Evolutionary conservation across 2,329 filamentous ascomycete species (phyloP), one percentile per base, ranked within the genome.

Genomic region (Cercospora sp.): DNA sequence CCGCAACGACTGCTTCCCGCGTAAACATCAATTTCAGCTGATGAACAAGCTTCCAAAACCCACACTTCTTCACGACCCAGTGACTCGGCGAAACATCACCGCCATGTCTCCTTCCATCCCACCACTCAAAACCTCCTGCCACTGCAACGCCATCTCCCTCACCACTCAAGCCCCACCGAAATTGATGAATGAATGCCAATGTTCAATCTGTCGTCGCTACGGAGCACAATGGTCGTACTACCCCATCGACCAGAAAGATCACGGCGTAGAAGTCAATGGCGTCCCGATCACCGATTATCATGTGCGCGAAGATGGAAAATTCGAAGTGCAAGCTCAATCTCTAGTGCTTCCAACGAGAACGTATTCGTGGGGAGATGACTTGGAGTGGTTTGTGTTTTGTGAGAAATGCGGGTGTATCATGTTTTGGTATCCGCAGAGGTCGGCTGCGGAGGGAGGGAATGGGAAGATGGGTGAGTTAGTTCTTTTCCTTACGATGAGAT

Each of bases 181-280:
- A 16, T 28, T 72, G 10, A 58, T 72, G 67, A 75, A 75, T 58
- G 69, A 69, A 60, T 76, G 75, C 45, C 75, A 73, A 70, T 76
- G 75, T 65, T 71, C 73, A 28, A 69, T 76, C 63, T 76, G 75
- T 66, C 66, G 74, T n/a, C 73, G 74, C 60, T 75, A 76, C 61
- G 74, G 64, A 26, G 74, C 73, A n/a, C 71, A 69, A 10, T 76
- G 75, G 75, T 67, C 59, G 3, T 76, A 76, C 69, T 76, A 75
- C 62, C 9, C 48, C 8, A 31, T 48, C 45, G 26, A 58, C 13
- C 2, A 30, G 3, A 4, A 16, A 4, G 53, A 20, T 7, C 53
- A 33, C 13, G 53, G 53, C 1, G 3, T 58, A 10, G 7, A 23
- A 28, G 28, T 63, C 60, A 57, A 51, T 9, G 51, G 64, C 18